A percentile compares a stretch with the other conserved stretches of the same genome.
Evolutionary conservation across 208 protist species (phyloP).

Genomic region (Acanthamoeba polyphaga): DNA sequence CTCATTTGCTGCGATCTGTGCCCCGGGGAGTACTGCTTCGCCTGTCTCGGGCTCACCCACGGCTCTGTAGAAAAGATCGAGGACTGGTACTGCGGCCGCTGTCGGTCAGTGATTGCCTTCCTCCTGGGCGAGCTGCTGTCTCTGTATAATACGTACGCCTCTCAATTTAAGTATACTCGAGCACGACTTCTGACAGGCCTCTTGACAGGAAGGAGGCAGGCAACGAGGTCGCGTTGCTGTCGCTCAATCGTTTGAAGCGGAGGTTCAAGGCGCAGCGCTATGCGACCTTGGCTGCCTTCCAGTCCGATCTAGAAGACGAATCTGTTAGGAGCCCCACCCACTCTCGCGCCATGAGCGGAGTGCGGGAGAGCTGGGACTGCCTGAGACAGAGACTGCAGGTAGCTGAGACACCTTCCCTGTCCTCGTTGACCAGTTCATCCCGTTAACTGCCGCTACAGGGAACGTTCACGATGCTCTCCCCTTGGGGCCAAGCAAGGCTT

Average conservation of each 20-base stretch:
- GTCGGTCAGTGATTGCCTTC: not conserved
- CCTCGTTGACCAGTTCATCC: not conserved
- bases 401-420: not conserved
- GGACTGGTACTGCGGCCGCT: constrained; percentile 22
- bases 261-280: not conserved
- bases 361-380: not conserved
- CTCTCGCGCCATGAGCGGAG: not conserved
- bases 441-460: not conserved
- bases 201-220: not conserved
- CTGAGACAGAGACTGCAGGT: not conserved
- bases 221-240: not conserved
- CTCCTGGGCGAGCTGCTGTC: not conserved
- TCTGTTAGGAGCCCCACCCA: not conserved
- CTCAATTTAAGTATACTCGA: not conserved
- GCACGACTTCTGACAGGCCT: not conserved
- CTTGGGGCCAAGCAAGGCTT: not conserved
- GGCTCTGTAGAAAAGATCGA: not conserved
- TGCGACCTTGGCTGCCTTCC: not conserved
- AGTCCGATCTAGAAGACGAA: not conserved
- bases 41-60: not conserved
- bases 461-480: not conserved
- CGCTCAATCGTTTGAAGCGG: not conserved
- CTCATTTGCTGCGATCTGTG: constrained; percentile 32
- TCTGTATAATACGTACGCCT: not conserved
- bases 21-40: constrained; percentile 19